Percentiles rank a stretch among this genome's conserved stretches.
phyloP scores from a whole-genome alignment of 768 basidiomycete species.

The Postia placenta region DNA sequence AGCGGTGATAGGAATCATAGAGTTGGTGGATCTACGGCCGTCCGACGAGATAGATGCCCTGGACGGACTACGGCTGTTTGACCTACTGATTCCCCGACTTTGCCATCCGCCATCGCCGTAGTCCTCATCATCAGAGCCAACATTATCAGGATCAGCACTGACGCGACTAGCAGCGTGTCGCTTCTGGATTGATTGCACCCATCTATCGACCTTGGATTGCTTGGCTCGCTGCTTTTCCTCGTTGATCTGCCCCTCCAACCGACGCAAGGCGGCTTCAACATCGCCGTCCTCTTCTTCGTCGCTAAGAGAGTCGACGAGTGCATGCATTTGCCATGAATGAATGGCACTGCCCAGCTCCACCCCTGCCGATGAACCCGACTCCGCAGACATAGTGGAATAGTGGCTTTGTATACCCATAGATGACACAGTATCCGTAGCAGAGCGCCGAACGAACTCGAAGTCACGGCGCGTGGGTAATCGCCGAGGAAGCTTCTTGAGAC shows the following conservation, averaged over 20 bases:
- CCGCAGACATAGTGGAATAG: conserved; percentile 50
- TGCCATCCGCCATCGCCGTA: conserved; percentile 23
- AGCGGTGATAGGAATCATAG: conserved; percentile 8
- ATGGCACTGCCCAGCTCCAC: conserved; percentile 43
- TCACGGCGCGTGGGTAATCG: conserved; percentile 71
- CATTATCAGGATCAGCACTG: conserved; percentile 28
- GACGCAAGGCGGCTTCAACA: conserved; percentile 72
- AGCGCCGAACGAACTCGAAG: conserved; percentile 74
- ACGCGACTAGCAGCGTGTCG: conserved; percentile 58
- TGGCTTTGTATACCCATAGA: conserved; percentile 72
- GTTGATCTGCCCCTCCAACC: conserved; percentile 85
- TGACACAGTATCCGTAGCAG: conserved; percentile 57
- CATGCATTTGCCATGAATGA: conserved; percentile 81
- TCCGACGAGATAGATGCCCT: neutral
- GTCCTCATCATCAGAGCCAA: conserved; percentile 43
- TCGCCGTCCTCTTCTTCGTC: conserved; percentile 75
- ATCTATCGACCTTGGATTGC: conserved; percentile 72
- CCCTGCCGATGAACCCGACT: conserved; percentile 25
- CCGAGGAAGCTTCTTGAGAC: conserved; percentile 47
- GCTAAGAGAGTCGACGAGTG: conserved; percentile 63
- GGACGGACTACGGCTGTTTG: neutral
- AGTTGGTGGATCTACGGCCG: neutral
- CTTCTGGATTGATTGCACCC: conserved; percentile 69
- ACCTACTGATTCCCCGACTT: too few species aligned
- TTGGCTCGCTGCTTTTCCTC: conserved; percentile 63